phyloP scores from a whole-genome alignment of 2,329 filamentous ascomycete species.

The Botryotinia narcissicola region DNA sequence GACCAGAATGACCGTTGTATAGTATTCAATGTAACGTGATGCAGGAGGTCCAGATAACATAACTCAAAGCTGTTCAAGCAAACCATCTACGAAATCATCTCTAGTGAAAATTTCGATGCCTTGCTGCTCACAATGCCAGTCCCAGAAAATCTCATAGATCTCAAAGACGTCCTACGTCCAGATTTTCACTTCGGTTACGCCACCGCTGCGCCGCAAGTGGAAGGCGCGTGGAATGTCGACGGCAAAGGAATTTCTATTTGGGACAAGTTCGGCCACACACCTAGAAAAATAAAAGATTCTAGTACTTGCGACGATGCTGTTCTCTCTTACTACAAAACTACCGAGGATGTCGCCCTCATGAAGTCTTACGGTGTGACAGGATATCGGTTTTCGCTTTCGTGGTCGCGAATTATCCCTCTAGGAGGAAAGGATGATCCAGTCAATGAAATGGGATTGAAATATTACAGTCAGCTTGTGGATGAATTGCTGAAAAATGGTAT shows the following conservation, averaged over 20 bases:
- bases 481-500: constrained; percentile 74
- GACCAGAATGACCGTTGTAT: not conserved
- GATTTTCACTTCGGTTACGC: constrained; percentile 78
- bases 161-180: constrained; percentile 51
- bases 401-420: constrained; percentile 77
- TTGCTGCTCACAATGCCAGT: not conserved
- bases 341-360: constrained; percentile 71
- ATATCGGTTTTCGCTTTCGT: constrained; percentile 82
- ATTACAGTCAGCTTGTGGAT: constrained; percentile 75
- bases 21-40: not conserved
- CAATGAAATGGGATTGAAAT: constrained; percentile 72
- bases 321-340: constrained; percentile 78
- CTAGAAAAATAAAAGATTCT: constrained; percentile 77
- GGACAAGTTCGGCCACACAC: constrained; percentile 77
- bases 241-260: constrained; percentile 79
- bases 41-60: too few relatives aligned
- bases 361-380: constrained; percentile 68
- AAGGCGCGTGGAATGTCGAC: constrained; percentile 69
- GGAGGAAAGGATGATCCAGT: constrained; percentile 77
- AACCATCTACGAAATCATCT: not conserved
- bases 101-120: not conserved
- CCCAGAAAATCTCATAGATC: constrained; percentile 40
- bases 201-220: constrained; percentile 80
- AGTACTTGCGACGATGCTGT: constrained; percentile 73
- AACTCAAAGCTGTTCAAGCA: not conserved